phyloP scores from a whole-genome alignment of 345 rosid species.

The Nasturtium officinale region DNA sequence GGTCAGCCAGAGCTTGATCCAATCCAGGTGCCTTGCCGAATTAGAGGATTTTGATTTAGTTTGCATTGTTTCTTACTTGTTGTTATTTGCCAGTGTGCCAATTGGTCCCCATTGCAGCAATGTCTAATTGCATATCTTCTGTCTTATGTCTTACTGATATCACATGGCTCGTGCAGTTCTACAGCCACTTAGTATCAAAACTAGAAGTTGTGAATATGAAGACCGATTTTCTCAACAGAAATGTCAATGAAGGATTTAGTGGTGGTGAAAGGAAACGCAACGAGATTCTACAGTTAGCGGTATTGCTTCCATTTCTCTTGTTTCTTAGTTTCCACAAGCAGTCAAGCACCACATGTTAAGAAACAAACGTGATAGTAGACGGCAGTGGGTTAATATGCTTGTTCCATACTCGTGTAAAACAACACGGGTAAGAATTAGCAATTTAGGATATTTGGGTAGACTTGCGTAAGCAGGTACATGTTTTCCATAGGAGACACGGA shows the following conservation, averaged over 20 bases:
- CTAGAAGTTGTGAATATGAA: conserved; percentile 87
- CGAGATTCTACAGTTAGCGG: conserved; percentile 95
- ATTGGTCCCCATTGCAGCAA: neutral
- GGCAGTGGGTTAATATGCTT: neutral
- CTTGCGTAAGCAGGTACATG: neutral
- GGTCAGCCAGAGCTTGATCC: conserved; percentile 87
- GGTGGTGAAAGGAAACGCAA: conserved; percentile 98
- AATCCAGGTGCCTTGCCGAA: conserved; percentile 55
- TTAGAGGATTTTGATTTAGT: conserved; percentile 1
- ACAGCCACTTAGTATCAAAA: conserved; percentile 69
- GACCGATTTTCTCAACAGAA: conserved; percentile 87
- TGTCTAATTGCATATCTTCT: conserved; percentile 2
- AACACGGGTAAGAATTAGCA: neutral
- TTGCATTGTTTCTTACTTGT: conserved; percentile 1
- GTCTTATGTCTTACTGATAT: conserved; percentile 22
- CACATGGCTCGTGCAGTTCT: conserved; percentile 68
- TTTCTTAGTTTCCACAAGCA: conserved; percentile 13
- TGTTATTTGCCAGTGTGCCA: neutral
- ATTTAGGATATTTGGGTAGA: conserved; percentile 4
- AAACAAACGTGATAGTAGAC: conserved; percentile 10
- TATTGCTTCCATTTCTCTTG: conserved; percentile 33
- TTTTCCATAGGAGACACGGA: neutral
- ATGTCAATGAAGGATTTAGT: conserved; percentile 98
- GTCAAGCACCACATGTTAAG: conserved; percentile 2
- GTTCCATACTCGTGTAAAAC: neutral